These are phyloP conservation scores for Chenopodium quinoa DNA, from an alignment of 148 eudicot genomes.

Conservation along the genomic window DNA sequence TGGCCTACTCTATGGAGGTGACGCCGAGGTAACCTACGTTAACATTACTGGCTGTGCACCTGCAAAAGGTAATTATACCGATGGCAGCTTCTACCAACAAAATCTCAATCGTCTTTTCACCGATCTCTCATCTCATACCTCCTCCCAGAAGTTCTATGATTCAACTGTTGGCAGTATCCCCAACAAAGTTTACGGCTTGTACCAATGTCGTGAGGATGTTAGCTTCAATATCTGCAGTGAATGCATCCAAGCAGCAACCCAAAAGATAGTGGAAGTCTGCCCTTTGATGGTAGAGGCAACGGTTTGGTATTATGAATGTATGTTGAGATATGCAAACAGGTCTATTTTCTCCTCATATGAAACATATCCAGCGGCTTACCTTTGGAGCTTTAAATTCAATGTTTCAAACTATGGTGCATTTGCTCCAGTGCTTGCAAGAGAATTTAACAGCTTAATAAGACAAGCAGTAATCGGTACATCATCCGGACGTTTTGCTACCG, in stretches of 20 bases:
- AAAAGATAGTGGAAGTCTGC: not conserved
- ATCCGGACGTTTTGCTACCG: not conserved
- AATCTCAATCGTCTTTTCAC: constrained; percentile 15
- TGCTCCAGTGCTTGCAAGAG: not conserved
- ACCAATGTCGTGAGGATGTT: constrained; percentile 19
- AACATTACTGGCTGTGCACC: not conserved
- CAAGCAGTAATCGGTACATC: not conserved
- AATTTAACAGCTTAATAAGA: not conserved
- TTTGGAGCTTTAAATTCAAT: not conserved
- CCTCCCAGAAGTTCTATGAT: constrained; percentile 13
- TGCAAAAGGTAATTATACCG: not conserved
- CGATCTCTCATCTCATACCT: constrained; percentile 3
- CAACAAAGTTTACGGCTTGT: constrained; percentile 21
- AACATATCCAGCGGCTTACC: not conserved
- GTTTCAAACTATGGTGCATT: constrained; percentile 9
- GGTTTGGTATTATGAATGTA: constrained; percentile 24
- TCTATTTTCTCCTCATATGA: constrained; percentile 13
- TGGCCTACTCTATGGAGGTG: not conserved
- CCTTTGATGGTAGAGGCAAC: constrained; percentile 1
- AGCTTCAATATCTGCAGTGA: constrained; percentile 6
- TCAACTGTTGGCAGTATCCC: constrained; percentile 6
- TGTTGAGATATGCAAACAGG: constrained; percentile 23
- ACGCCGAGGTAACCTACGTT: not conserved
- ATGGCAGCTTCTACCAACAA: constrained; percentile 7
- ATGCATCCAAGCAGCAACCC: constrained; percentile 17